A percentile compares a stretch with the other conserved stretches of the same genome.
These are phyloP conservation scores for Kluyveromyces marxianus DNA, from an alignment of 1,139 yeast species.

Conservation along the genomic window DNA sequence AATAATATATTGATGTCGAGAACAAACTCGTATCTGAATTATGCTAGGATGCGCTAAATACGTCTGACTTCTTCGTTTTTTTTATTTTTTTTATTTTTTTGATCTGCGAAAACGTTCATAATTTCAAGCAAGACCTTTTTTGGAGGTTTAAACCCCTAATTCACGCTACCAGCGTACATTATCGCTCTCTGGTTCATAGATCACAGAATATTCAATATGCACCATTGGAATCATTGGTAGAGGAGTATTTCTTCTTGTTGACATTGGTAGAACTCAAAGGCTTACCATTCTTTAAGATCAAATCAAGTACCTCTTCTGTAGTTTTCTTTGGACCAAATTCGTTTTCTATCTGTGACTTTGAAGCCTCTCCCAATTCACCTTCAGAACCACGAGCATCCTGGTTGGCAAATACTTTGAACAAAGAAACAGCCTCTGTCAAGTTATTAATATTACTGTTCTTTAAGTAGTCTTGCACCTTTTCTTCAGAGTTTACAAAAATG, in stretches of 20 bases:
- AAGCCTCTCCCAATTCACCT: constrained; percentile 67
- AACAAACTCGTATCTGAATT: too few species aligned
- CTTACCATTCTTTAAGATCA: constrained; percentile 50
- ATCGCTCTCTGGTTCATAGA: too few species aligned
- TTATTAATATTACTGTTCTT: constrained; percentile 39
- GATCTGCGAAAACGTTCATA: too few species aligned
- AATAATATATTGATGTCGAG: too few species aligned
- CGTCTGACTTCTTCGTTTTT: too few species aligned
- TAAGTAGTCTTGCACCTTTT: constrained; percentile 41
- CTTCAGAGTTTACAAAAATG: constrained; percentile 52
- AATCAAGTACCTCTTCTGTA: constrained; percentile 44
- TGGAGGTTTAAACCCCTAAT: too few species aligned
- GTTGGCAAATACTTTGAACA: constrained; percentile 55
- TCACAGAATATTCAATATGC: not conserved
- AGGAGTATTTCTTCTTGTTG: constrained; percentile 5
- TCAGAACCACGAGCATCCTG: constrained; percentile 58
- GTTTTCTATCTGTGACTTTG: constrained; percentile 52
- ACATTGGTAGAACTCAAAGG: constrained; percentile 11
- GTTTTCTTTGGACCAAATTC: constrained; percentile 53
- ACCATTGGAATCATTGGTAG: constrained; percentile 4
- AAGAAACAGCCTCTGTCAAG: constrained; percentile 55
- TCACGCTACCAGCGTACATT: too few species aligned
- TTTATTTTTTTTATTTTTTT: too few species aligned
- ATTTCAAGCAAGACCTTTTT: too few species aligned
- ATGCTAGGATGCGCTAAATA: too few species aligned